Percentiles rank a stretch among this genome's conserved stretches.
Conservation (phyloP, 768 basidiomycete genomes). For the Lentinula sp. region DNA sequence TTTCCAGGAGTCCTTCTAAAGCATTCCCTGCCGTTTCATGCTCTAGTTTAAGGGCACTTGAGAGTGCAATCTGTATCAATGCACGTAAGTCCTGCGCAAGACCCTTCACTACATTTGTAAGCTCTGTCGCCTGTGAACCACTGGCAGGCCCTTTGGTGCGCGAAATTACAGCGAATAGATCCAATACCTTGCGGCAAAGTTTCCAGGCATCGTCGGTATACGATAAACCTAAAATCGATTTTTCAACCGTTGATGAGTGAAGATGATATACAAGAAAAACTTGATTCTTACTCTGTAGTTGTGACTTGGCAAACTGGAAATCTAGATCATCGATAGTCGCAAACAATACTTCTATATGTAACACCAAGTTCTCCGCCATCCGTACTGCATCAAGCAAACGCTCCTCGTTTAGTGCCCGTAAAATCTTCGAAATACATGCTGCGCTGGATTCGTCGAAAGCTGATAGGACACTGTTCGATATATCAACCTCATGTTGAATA, state of each 20-base stretch:
- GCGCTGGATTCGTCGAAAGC: conserved; percentile 98
- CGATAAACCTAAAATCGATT: conserved; percentile 69
- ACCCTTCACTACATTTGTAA: conserved; percentile 96
- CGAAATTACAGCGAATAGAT: conserved; percentile 92
- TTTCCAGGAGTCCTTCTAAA: conserved; percentile 85
- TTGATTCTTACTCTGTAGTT: conserved; percentile 69
- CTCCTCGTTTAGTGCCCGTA: conserved; percentile 92
- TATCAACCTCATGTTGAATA: background rate
- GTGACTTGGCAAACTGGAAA: conserved; percentile 71
- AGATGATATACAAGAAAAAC: too few relatives aligned
- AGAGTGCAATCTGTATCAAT: conserved; percentile 94
- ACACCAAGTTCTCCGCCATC: conserved; percentile 97
- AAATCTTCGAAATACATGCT: conserved; percentile 98
- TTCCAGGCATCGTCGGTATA: conserved; percentile 97
- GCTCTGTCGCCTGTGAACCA: conserved; percentile 89
- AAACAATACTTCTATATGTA: conserved; percentile 97
- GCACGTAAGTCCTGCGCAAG: conserved; percentile 99
- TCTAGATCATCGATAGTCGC: conserved; percentile 96
- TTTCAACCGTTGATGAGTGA: conserved; percentile 8
- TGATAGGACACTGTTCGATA: conserved; percentile 67
- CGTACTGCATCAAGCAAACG: conserved; percentile 95
- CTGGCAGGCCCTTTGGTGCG: conserved; percentile 79
- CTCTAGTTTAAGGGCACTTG: conserved; percentile 92
- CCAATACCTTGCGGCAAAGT: conserved; percentile 97
- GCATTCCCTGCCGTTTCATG: conserved; percentile 65